phyloP scores from a whole-genome alignment of 768 basidiomycete genomes.

The Guyanaporus albipodus region DNA sequence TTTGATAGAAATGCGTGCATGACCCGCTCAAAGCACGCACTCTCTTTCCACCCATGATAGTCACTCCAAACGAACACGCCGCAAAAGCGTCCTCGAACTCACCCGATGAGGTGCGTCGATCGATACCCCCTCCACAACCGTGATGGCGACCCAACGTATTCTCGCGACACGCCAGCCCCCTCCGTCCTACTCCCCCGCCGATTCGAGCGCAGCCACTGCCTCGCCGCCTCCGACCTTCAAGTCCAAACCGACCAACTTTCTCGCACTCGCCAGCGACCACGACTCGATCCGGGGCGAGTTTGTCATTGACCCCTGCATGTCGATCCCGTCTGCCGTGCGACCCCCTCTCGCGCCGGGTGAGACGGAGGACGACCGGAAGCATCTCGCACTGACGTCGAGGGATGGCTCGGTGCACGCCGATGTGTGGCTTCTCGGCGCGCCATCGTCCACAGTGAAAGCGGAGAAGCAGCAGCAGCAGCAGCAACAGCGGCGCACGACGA shows the following conservation, averaged over 20 bases:
- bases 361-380: slow-evolving; percentile 37
- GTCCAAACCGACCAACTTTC: slow-evolving; percentile 27
- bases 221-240: slow-evolving; percentile 14
- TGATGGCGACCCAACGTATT: background rate
- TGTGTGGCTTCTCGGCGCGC: slow-evolving; percentile 33
- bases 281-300: slow-evolving; percentile 32
- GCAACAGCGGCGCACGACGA: slow-evolving; percentile 17
- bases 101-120: slow-evolving; percentile 5
- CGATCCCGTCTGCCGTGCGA: slow-evolving; percentile 37
- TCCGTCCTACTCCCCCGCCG: slow-evolving; percentile 18
- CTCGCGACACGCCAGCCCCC: slow-evolving; percentile 14
- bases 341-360: slow-evolving; percentile 36
- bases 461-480: too few relatives aligned
- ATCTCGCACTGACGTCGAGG: slow-evolving; percentile 33
- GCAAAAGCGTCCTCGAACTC: background rate
- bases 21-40: too few relatives aligned
- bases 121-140: too few relatives aligned
- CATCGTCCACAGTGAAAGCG: background rate
- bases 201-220: background rate
- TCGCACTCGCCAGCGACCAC: slow-evolving; percentile 8
- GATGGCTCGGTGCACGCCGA: slow-evolving; percentile 38
- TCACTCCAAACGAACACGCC: background rate
- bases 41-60: slow-evolving; percentile 12
- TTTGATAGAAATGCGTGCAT: too few relatives aligned
- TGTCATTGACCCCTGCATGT: slow-evolving; percentile 41